Conservation (phyloP, 78 protist species). For the Pigoraptor vietnamica region DNA sequence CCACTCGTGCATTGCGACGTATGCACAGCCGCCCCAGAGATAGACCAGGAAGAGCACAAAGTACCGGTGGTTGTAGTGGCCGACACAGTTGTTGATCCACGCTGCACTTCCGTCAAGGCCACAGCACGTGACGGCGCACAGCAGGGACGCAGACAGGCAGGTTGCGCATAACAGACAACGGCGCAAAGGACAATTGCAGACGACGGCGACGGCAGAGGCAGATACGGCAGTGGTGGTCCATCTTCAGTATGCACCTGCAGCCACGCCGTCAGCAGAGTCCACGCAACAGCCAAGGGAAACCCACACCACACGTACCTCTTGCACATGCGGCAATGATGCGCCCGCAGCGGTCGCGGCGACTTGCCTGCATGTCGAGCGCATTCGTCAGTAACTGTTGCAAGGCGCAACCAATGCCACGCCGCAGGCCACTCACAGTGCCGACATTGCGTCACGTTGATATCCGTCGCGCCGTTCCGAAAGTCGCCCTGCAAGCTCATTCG, state of each 20-base stretch:
- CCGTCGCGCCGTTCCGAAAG: neutral
- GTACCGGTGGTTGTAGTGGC: slow-evolving; percentile 49
- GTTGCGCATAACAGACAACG: neutral
- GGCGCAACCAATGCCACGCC: neutral
- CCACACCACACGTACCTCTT: too few species aligned
- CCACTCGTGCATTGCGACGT: neutral
- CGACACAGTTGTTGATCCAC: slow-evolving; percentile 65
- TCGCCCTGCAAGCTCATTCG: neutral
- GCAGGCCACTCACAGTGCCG: neutral
- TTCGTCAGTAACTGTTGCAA: neutral
- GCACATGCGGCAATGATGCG: slow-evolving; percentile 75
- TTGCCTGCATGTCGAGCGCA: neutral
- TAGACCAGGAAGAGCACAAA: slow-evolving; percentile 51
- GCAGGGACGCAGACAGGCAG: too few species aligned
- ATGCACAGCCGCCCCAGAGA: neutral
- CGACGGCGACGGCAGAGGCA: neutral
- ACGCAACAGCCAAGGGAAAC: too few species aligned
- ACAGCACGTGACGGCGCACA: too few species aligned
- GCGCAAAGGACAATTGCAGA: neutral
- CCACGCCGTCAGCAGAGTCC: too few species aligned
- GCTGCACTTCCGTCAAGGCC: too few species aligned
- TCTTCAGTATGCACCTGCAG: slow-evolving; percentile 28
- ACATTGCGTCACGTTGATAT: neutral
- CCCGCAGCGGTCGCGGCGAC: slow-evolving; percentile 31
- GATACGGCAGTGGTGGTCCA: slow-evolving; percentile 61